Evolutionary conservation across 495 filamentous ascomycete species (phyloP), one percentile per base, ranked within the genome.

Genomic region (Echria macrotheca): DNA sequence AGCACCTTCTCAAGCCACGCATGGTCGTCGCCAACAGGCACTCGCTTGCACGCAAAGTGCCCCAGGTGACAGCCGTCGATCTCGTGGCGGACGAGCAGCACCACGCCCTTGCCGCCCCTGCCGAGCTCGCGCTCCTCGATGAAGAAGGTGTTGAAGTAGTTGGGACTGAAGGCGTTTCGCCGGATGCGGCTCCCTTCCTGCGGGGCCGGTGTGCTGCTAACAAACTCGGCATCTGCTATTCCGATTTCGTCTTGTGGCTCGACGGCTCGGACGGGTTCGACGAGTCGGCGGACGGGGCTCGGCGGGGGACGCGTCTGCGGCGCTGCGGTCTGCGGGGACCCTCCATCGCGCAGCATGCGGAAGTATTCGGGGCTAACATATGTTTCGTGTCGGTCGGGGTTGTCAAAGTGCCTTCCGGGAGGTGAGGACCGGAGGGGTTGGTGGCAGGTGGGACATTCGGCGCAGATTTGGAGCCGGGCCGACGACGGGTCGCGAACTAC

Each of bases 41-140:
- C 89, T 29, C 93, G 80, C 65, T 98, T 98, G 74, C 93, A 98
- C 19, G 93, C 93, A 67, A 95, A 98, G 47, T 95, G 79, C 1
- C 76, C 93, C 5, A 97, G 79, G 11, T 80, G 75, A 26, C 95
- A 89, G 5, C 86, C 81, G 63, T 96, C 93, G 43, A 98, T 76
- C 45, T 95, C 71, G 69, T 98, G 93, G 37, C 83, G 82, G 9
- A 98, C 94, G 9, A 96, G 75, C 47, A 98, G 60, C 1, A 98
- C 93, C 28, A 97, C 90, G 1, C 93, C 93, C 57, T 95, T 96
- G 2, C 93, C 93, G 8, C 93, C 93, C 59, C 84, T 80, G 11
- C 93, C 93, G 4, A 98, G 76, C 58, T 89, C 83, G 7, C 75
- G 75, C 59, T 97, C 87, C 55, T 89, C 87, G 4, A 89, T 81